These are phyloP conservation scores for Wickerhamiella nectarea DNA, from an alignment of 805 yeast species.

Conservation along the genomic window DNA sequence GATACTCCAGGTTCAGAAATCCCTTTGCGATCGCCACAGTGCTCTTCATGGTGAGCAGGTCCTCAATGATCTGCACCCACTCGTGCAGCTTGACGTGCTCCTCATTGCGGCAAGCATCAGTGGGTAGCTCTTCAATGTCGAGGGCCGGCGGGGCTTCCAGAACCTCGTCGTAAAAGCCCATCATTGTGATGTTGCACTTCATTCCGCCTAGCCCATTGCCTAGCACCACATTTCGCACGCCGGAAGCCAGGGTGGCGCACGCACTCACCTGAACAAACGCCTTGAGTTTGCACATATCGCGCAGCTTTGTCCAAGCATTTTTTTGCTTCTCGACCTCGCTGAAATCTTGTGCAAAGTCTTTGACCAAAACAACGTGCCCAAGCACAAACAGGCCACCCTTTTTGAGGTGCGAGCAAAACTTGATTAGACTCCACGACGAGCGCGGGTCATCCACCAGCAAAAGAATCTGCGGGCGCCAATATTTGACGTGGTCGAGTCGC, in stretches of 20 bases:
- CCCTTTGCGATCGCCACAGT: conserved; percentile 92
- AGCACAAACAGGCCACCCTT: conserved; percentile 88
- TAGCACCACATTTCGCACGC: conserved; percentile 77
- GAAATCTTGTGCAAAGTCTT: conserved; percentile 48
- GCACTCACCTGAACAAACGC: conserved; percentile 90
- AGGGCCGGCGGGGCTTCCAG: background rate
- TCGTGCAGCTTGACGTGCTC: conserved; percentile 53
- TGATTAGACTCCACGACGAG: conserved; percentile 79
- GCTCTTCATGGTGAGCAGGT: conserved; percentile 71
- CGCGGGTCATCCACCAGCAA: conserved; percentile 83
- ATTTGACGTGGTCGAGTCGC: conserved; percentile 85
- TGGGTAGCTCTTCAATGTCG: conserved; percentile 40
- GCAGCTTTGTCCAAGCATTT: conserved; percentile 67
- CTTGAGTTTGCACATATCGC: conserved; percentile 67
- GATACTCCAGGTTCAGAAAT: conserved; percentile 54
- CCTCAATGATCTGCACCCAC: conserved; percentile 91
- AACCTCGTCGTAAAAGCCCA: conserved; percentile 69
- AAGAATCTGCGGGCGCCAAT: conserved; percentile 95
- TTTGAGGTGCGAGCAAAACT: conserved; percentile 85
- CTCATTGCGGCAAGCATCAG: conserved; percentile 66
- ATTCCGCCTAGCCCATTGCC: conserved; percentile 98
- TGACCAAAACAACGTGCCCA: conserved; percentile 69
- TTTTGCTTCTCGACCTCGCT: conserved; percentile 60
- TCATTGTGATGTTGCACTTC: conserved; percentile 88
- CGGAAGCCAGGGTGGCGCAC: conserved; percentile 86